Base-by-base conservation (phyloP, 2,329 filamentous ascomycete genomes). In the Canariomyces notabilis region DNA sequence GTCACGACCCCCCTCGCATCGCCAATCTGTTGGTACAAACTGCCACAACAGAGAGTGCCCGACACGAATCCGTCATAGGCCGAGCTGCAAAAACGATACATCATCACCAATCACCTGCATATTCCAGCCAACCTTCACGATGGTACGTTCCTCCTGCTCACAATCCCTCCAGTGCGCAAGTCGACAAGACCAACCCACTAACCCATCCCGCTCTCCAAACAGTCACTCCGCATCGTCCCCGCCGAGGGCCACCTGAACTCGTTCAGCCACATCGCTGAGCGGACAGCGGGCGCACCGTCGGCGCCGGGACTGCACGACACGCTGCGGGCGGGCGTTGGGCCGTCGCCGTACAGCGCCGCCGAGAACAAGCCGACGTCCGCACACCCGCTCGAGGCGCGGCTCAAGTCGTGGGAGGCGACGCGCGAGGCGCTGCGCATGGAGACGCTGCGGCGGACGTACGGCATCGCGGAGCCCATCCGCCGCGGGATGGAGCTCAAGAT, bases 401-500 rank as follows among this genome's bases (percentile, higher is more conserved):
- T 98, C 49, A 80, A 84, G 62, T 79, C 83, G 63, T 98, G 93
- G 93, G 87, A 91, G 69, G 76, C 83, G 48, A 95, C 90, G 34
- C 91, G 96, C 71, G 85, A 95, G 60, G 67, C 74, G 26, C 70
- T 95, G 64, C 93, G 94, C 70, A 93, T 95, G 87, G 83, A 90
- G 71, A 77, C 82, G 42, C 79, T 97, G 60, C 83, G 89, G 55
- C 86, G 89, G 56, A 83, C 88, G 37, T 97, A 89, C 67, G 93
- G 93, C 55, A 84, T 96, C 60, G 88, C 87, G 20, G 93, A 97
- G 77, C 93, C 93, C 3, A 82, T 97, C 60, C 82, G 89, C 47
- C 82, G 91, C 44, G 87, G 85, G 51, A 96, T 98, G 93, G 93
- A 98, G 75, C 76, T 95, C 66, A 87, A 89, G 79, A 91, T 95